Percentiles rank a stretch among this genome's conserved stretches.
These are phyloP conservation scores for Tilletiopsis washingtonensis DNA, from an alignment of 1,284 basidiomycete species.

Conservation along the genomic window DNA sequence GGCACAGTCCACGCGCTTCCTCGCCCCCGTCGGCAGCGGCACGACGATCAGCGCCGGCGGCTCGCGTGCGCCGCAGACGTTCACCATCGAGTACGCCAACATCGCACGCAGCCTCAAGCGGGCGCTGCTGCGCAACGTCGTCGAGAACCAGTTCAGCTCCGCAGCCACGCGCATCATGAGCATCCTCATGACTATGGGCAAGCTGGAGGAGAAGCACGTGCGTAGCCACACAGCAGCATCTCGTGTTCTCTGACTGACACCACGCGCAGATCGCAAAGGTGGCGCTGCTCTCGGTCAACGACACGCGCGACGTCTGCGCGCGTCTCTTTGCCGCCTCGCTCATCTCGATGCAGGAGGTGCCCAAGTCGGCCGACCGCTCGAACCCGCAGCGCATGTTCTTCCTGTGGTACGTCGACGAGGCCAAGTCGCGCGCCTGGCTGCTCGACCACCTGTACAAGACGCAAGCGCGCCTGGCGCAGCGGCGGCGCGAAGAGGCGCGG, in stretches of 20 bases:
- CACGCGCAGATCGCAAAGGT: conserved; percentile 72
- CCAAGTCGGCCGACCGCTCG: conserved; percentile 37
- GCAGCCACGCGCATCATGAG: conserved; percentile 76
- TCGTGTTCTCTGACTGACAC: neutral
- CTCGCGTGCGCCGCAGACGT: conserved; percentile 42
- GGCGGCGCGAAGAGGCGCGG: conserved; percentile 32
- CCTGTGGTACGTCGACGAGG: conserved; percentile 43
- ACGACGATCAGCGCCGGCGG: conserved; percentile 29
- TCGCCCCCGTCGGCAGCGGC: conserved; percentile 32
- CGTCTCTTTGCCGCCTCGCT: conserved; percentile 53
- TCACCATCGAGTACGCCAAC: conserved; percentile 69
- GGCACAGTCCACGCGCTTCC: conserved; percentile 54
- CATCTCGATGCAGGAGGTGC: conserved; percentile 42
- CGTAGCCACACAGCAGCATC: neutral
- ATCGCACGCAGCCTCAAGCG: conserved; percentile 65
- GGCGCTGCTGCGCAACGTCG: conserved; percentile 68
- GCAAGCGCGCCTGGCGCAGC: conserved; percentile 21
- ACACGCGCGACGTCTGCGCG: conserved; percentile 72
- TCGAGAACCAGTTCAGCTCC: conserved; percentile 75
- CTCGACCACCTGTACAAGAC: conserved; percentile 41
- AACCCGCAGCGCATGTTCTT: conserved; percentile 43
- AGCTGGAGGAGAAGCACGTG: conserved; percentile 82
- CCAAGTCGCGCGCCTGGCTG: conserved; percentile 37
- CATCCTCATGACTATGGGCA: conserved; percentile 76
- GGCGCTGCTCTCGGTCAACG: conserved; percentile 81